A percentile compares a stretch with the other conserved stretches of the same genome.
These are phyloP conservation scores for Hyphopichia buzzinii DNA, from an alignment of 1,139 yeast genomes.

Conservation along the genomic window DNA sequence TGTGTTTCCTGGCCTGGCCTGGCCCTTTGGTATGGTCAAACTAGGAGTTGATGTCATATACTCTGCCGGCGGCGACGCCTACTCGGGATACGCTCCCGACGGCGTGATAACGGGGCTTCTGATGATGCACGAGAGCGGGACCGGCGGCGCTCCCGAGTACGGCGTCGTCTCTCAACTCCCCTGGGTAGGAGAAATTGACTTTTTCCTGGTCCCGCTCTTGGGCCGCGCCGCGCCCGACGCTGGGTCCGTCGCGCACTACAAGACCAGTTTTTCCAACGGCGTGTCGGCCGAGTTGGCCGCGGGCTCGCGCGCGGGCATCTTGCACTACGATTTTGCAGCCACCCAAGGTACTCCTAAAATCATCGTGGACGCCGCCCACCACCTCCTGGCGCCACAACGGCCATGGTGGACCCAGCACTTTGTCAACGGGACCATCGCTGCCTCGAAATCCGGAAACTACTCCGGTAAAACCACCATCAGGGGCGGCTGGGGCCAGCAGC, in stretches of 20 bases:
- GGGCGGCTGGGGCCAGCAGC: slow-evolving; percentile 34
- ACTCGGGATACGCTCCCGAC: slow-evolving; percentile 32
- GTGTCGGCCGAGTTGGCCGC: slow-evolving; percentile 25
- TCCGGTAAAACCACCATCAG: slow-evolving; percentile 22
- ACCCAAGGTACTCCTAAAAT: slow-evolving; percentile 11
- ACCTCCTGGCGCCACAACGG: slow-evolving; percentile 21
- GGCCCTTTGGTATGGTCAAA: slow-evolving; percentile 42
- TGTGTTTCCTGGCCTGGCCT: slow-evolving; percentile 35
- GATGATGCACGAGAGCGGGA: slow-evolving; percentile 41
- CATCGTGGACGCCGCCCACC: slow-evolving; percentile 28
- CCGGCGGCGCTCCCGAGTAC: slow-evolving; percentile 39
- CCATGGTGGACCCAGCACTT: slow-evolving; percentile 34
- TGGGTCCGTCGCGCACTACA: slow-evolving; percentile 25
- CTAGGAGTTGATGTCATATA: slow-evolving; percentile 35
- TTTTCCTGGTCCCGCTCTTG: slow-evolving; percentile 11
- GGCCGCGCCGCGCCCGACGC: slow-evolving; percentile 16
- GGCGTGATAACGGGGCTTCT: slow-evolving; percentile 32
- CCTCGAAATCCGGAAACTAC: slow-evolving; percentile 17
- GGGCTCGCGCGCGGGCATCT: slow-evolving; percentile 25
- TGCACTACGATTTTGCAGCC: slow-evolving; percentile 20
- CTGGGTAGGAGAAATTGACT: slow-evolving; percentile 17
- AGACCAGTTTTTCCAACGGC: slow-evolving; percentile 19
- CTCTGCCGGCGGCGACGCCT: slow-evolving; percentile 22
- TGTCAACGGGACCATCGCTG: slow-evolving; percentile 23
- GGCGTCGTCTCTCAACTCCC: slow-evolving; percentile 34